Base-by-base conservation (phyloP, 164 flowering plant genomes). In the Magnolia kwangsiensis region DNA sequence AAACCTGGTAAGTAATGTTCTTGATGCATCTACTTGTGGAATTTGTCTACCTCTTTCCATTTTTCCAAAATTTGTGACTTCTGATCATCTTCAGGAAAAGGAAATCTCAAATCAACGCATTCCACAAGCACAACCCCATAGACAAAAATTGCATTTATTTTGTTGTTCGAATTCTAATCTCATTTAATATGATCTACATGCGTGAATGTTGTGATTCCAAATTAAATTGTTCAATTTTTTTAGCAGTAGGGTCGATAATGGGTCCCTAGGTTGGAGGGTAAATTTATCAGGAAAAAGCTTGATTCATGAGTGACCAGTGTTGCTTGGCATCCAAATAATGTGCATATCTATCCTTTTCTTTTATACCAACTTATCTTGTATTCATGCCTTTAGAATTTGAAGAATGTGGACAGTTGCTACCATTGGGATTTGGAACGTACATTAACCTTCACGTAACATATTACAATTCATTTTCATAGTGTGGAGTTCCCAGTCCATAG, bases 291-390 rank as follows among this genome's bases (percentile, higher is more conserved):
- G 84, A 96, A 94, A 81, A 88, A 82, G 77, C 99, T 94, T 80
- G 86, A 89, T 78, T 96, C 99, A 72, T 96, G 98, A 66, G 99
- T 96, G 75, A 96, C 98, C 18, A 84, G 91, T 88, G 97, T 96
- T 83, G 97, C 99, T 51, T 96, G 99, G 99, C 99, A 96, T 90
- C 98, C 99, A 20, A 90, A 96, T 79, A 96, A 96, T 87, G 99
- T 94, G 72, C 6, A 94, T 77, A 75, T 78, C 20, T 73, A 24
- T 19, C 19, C 65, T 74, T 61, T 45, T 72, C 29, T 16, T 72
- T 16, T 55, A 9, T 49, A 1, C 23, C 20, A 18, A 20, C 29
- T 13, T 49, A 70, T 18, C 11, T 45, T 9, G 16, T 16, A 16
- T 10, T 19, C 18, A 14, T 68, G 10, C 29, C 8, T 27, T 68